These are phyloP conservation scores for Kodamaea plutei DNA, from an alignment of 1,139 yeast species.

Conservation along the genomic window DNA sequence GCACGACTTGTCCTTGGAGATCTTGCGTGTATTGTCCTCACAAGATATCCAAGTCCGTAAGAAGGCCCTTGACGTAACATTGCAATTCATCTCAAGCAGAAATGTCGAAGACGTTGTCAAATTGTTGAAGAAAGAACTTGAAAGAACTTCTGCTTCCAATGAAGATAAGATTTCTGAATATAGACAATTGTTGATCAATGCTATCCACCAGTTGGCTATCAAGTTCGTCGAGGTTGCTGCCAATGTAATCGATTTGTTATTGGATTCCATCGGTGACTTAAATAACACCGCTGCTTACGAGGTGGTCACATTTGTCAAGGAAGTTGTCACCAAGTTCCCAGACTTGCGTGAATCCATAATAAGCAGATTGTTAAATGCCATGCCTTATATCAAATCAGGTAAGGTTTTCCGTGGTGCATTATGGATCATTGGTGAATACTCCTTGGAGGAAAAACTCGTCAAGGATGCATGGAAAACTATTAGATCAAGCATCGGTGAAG, in stretches of 20 bases:
- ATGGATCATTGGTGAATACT: conserved; percentile 95
- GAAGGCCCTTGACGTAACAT: conserved; percentile 79
- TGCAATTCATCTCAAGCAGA: conserved; percentile 76
- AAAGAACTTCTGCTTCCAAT: conserved; percentile 59
- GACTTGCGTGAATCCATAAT: conserved; percentile 67
- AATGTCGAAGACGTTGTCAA: conserved; percentile 94
- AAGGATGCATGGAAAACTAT: conserved; percentile 86
- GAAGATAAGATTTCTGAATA: conserved; percentile 82
- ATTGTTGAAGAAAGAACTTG: conserved; percentile 85
- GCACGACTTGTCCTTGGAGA: conserved; percentile 81
- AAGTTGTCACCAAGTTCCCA: conserved; percentile 91
- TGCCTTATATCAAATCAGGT: conserved; percentile 74
- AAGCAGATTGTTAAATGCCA: conserved; percentile 55
- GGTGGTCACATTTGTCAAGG: conserved; percentile 84
- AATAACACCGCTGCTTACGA: conserved; percentile 86
- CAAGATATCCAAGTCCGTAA: conserved; percentile 90
- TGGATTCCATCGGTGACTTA: conserved; percentile 83
- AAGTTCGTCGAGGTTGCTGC: conserved; percentile 89
- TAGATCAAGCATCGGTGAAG: conserved; percentile 81
- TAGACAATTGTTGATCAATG: conserved; percentile 81
- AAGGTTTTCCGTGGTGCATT: conserved; percentile 90
- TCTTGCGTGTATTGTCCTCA: conserved; percentile 76
- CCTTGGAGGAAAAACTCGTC: conserved; percentile 66
- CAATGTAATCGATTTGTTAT: conserved; percentile 79
- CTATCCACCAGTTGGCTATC: conserved; percentile 88